Percentiles rank a stretch among this genome's conserved stretches.
Conservation (phyloP, 176 grass and related monocot species). For the Triticum turgidum region DNA sequence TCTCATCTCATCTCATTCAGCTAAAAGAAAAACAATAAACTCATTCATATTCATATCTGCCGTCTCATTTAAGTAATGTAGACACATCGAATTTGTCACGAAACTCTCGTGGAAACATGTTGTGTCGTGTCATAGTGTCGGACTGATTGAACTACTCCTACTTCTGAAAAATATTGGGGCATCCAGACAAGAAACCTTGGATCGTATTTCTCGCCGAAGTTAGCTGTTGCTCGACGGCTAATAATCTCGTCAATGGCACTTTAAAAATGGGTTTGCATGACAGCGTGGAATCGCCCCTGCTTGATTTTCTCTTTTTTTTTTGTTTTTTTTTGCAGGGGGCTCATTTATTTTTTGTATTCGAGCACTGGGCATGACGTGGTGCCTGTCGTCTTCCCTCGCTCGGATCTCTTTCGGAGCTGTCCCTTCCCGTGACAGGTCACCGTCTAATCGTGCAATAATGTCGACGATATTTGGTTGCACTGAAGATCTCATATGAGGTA, state of each 20-base stretch:
- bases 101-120: neutral
- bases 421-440: neutral
- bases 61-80: neutral
- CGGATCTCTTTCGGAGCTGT: neutral
- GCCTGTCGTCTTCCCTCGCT: neutral
- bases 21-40: neutral
- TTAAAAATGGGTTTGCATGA: neutral
- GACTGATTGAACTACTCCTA: neutral
- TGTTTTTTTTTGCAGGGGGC: too few species aligned
- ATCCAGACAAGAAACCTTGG: rapidly evolving
- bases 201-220: neutral
- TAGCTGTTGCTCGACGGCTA: neutral
- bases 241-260: neutral
- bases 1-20: neutral
- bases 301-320: neutral
- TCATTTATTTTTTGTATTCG: too few species aligned
- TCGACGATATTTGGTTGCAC: neutral
- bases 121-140: neutral
- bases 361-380: neutral
- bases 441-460: neutral
- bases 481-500: too few species aligned
- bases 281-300: neutral
- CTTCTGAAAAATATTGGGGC: neutral
- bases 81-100: neutral
- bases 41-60: neutral